These are phyloP conservation scores for Hirsutella rhossiliensis DNA, from an alignment of 2,329 filamentous ascomycete species.

Conservation along the genomic window DNA sequence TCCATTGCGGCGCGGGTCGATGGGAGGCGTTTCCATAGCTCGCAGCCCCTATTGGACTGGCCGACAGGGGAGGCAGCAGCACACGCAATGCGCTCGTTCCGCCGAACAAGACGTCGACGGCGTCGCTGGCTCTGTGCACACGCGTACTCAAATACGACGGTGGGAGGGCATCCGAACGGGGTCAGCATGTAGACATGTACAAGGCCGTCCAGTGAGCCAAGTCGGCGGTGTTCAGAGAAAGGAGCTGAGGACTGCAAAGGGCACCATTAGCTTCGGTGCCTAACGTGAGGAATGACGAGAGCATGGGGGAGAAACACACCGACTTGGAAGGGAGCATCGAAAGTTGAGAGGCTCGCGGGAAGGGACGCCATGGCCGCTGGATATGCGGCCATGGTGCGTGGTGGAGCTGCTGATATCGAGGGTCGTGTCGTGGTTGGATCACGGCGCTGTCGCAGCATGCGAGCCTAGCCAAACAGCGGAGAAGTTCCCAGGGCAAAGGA, in stretches of 20 bases:
- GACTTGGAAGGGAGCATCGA: conserved; percentile 15
- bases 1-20: no score
- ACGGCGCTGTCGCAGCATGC: conserved; percentile 4
- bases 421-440: conserved; percentile 12
- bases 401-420: conserved; percentile 18
- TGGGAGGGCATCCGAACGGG: neutral
- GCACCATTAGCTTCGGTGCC: neutral
- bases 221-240: neutral
- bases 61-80: no score
- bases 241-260: neutral
- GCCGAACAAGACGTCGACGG: no score
- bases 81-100: no score
- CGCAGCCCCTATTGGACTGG: no score
- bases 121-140: neutral
- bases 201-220: neutral
- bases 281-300: conserved; percentile 3
- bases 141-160: neutral
- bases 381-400: conserved; percentile 22
- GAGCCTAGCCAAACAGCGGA: conserved; percentile 5
- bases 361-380: conserved; percentile 14
- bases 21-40: no score
- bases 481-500: neutral
- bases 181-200: neutral
- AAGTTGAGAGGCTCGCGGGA: neutral
- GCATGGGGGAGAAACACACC: conserved; percentile 20